phyloP scores from a whole-genome alignment of 106 monocot species.

The Triglochin maritima region DNA sequence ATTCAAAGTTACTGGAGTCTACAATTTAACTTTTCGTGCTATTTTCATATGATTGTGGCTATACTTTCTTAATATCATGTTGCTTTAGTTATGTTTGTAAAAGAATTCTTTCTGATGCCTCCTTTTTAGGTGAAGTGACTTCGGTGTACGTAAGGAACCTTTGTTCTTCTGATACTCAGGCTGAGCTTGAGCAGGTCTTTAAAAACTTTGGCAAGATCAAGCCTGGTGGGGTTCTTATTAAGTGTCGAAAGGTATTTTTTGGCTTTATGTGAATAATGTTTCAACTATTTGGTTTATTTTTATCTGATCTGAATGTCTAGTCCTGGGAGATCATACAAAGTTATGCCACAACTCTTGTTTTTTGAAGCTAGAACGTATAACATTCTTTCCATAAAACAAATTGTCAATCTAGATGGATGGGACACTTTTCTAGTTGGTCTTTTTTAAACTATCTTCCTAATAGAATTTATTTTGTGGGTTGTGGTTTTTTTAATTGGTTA shows the following conservation, averaged over 20 bases:
- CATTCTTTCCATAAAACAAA: too few species aligned
- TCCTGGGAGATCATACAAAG: too few species aligned
- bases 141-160: conserved; percentile 86
- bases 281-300: background rate
- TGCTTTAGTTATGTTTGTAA: too few species aligned
- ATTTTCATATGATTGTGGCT: too few species aligned
- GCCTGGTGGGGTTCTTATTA: conserved; percentile 56
- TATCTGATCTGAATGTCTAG: background rate
- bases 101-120: too few species aligned
- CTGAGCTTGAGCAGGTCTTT: conserved; percentile 63
- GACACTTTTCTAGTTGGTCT: too few species aligned
- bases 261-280: background rate
- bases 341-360: too few species aligned
- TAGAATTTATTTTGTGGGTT: background rate
- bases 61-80: too few species aligned
- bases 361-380: too few species aligned
- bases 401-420: too few species aligned
- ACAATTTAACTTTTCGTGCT: too few species aligned
- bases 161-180: conserved; percentile 31
- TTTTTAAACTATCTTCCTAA: background rate
- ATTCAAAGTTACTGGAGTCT: too few species aligned
- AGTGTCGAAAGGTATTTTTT: conserved; percentile 55
- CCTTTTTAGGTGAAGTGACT: conserved; percentile 44
- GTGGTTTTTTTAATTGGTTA: background rate
- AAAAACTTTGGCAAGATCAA: conserved; percentile 61